Base-by-base conservation (phyloP, 2,329 filamentous ascomycete genomes). In the Calcarisporium arbuscula region DNA sequence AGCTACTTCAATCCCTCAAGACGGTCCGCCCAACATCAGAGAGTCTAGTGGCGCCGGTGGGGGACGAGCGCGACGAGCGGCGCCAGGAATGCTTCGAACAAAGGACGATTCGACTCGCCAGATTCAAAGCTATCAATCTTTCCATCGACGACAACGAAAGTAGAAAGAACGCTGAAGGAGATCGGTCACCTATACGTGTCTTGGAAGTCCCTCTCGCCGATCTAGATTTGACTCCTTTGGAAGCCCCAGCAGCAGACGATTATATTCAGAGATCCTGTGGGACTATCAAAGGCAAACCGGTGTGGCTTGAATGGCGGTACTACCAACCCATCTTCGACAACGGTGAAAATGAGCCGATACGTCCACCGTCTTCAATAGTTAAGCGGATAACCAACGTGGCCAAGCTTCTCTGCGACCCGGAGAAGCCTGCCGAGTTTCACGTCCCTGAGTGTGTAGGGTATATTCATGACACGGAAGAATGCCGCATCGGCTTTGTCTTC, bases 401-500 rank as follows among this genome's bases (percentile, higher is more conserved):
- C n/a, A 59, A 61, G 5, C 48, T 73, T 14, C 54, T 73, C 6
- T 62, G 68, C 36, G 62, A 68, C 41, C 57, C 50, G 5, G 62
- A 66, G 3, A 70, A 70, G 30, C 67, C 67, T 2, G 59, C 65
- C 30, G 62, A 64, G 1, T 74, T 74, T 40, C 52, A 67, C 11
- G 66, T 67, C 4, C 69, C 68, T 4, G 63, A 67, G 28, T 73
- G 70, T 36, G 50, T 72, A 0, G 70, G 69, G 6, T 72, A 67
- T 47, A 70, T 71, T 28, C 60, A 70, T 46, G 57, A 58, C 31
- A 57, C 62, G 9, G 50, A 63, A 28, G 61, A 62, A 35, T 49
- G 55, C 30, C 63, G 68, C 10, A 67, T 74, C 11, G 73, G 72
- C 4, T 60, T 77, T 14, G 60, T 77, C 8, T 77, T 76, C 40